phyloP scores from a whole-genome alignment of 495 filamentous ascomycete species.

The Thozetella sp. region DNA sequence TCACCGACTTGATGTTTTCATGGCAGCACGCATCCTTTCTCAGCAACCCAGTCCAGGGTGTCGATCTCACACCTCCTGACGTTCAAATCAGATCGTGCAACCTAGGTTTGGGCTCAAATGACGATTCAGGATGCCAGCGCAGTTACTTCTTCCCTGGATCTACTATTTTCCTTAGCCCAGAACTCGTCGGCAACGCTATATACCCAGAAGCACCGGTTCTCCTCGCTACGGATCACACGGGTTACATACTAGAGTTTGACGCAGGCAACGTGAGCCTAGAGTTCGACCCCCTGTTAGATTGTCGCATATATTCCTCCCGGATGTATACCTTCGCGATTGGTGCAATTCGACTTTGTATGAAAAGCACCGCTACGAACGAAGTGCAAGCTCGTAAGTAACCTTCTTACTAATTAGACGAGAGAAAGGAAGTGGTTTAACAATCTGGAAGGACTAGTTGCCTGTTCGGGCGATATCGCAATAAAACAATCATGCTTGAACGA shows the following conservation, averaged over 20 bases:
- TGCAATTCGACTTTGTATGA: conserved; percentile 9
- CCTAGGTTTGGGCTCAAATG: neutral
- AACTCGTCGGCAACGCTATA: conserved; percentile 1
- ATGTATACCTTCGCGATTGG: conserved; percentile 5
- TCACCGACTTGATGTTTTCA: conserved; percentile 8
- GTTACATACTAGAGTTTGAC: conserved; percentile 6
- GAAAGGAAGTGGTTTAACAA: too few relatives aligned
- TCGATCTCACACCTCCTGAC: conserved; percentile 1
- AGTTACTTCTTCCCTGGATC: conserved; percentile 10
- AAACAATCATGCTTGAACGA: neutral
- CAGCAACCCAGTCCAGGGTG: neutral
- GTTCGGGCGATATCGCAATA: neutral
- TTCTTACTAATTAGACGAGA: neutral
- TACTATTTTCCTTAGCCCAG: conserved; percentile 3
- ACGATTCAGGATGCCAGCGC: conserved; percentile 1
- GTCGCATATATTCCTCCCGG: conserved; percentile 7
- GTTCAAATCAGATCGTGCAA: neutral
- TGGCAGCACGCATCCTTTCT: conserved; percentile 1
- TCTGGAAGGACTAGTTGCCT: conserved; percentile 3
- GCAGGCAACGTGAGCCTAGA: neutral
- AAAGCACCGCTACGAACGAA: conserved; percentile 4
- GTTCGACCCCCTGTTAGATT: conserved; percentile 6
- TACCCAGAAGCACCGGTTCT: conserved; percentile 10
- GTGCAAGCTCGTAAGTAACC: conserved; percentile 3
- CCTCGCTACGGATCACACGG: conserved; percentile 11